phyloP scores from a whole-genome alignment of 1,284 basidiomycete genomes.

The Boletellus deceptivus region DNA sequence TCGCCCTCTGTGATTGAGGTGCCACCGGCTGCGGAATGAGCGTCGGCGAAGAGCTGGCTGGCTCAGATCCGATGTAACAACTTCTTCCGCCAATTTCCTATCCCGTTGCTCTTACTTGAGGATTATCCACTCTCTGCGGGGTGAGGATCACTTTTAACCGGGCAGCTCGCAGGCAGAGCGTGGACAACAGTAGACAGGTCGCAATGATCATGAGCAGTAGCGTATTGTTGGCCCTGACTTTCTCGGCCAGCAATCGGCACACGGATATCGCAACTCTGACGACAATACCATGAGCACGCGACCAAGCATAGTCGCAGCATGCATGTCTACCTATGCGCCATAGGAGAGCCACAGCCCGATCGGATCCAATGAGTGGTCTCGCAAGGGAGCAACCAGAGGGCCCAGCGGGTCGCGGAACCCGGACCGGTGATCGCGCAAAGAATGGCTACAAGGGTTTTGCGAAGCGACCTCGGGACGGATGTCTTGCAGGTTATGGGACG shows the following conservation, averaged over 20 bases:
- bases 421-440: too few relatives aligned
- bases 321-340: conserved; percentile 82
- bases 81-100: conserved; percentile 58
- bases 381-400: too few relatives aligned
- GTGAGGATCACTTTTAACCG: neutral
- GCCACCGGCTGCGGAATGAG: conserved; percentile 11
- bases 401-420: too few relatives aligned
- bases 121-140: conserved; percentile 73
- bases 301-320: conserved; percentile 39
- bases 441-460: too few relatives aligned
- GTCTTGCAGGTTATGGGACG: too few relatives aligned
- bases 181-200: conserved; percentile 51
- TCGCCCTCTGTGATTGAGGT: conserved; percentile 12
- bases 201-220: conserved; percentile 90
- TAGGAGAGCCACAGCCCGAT: conserved; percentile 78
- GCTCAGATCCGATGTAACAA: conserved; percentile 25
- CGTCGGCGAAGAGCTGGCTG: conserved; percentile 5
- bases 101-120: conserved; percentile 82
- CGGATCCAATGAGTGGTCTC: too few relatives aligned
- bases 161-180: neutral
- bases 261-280: conserved; percentile 78
- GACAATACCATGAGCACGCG: neutral
- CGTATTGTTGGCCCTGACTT: conserved; percentile 77
- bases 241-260: conserved; percentile 73
- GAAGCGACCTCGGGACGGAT: too few relatives aligned